Percentiles rank a stretch among this genome's conserved stretches.
Evolutionary conservation across 208 protist species (phyloP).

Genomic region (Trypanosoma rangeli): DNA sequence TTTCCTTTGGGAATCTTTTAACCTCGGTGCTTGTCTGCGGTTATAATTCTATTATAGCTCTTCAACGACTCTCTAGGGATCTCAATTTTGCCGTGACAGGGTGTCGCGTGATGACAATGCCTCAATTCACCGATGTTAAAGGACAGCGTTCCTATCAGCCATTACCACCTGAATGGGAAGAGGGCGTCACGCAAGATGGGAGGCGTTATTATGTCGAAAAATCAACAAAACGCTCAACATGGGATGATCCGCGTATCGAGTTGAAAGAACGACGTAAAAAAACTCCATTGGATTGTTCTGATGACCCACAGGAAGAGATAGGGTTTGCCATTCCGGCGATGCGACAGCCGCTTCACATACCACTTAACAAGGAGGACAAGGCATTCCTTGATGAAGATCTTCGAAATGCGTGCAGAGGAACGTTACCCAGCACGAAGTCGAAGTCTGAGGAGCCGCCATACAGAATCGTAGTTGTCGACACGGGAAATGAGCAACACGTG

Average conservation of each 20-base stretch:
- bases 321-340: not conserved
- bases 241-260: conserved; percentile 55
- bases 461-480: conserved; percentile 10
- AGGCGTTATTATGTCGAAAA: conserved; percentile 75
- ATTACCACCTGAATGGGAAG: conserved; percentile 73
- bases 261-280: not conserved
- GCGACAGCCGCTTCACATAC: conserved; percentile 1
- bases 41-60: conserved; percentile 80
- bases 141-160: conserved; percentile 39
- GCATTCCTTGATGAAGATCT: conserved; percentile 6
- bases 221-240: conserved; percentile 52
- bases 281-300: not conserved
- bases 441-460: not conserved
- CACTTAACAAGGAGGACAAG: conserved; percentile 10
- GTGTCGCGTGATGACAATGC: conserved; percentile 71
- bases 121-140: conserved; percentile 49
- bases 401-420: not conserved
- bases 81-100: conserved; percentile 66
- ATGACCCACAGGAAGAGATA: not conserved
- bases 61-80: conserved; percentile 65
- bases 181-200: conserved; percentile 78
- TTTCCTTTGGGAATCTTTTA: conserved; percentile 85
- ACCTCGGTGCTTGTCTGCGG: conserved; percentile 78
- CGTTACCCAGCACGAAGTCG: not conserved
- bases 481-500: not conserved